Conservation (phyloP, 2,329 filamentous ascomycete genomes). For the Hypoxylon sp. region DNA sequence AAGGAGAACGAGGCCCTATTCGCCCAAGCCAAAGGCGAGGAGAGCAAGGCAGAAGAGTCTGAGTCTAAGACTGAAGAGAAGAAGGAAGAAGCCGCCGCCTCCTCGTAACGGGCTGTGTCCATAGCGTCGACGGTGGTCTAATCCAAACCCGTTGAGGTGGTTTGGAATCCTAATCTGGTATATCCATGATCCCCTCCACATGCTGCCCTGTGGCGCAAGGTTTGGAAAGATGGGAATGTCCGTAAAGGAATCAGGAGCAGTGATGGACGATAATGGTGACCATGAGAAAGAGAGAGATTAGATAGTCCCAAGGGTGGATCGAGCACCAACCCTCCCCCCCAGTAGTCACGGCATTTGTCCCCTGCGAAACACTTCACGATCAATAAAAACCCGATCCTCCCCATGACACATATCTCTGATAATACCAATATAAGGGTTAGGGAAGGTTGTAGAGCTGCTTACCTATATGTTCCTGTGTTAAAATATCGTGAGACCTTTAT, state of each 20-base stretch:
- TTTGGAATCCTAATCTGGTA: conserved; percentile 10
- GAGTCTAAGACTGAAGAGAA: conserved; percentile 48
- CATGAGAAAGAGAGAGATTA: conserved; percentile 36
- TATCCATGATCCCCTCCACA: conserved; percentile 21
- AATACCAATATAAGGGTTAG: conserved; percentile 21
- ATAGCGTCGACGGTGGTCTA: conserved; percentile 12
- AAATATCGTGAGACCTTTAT: neutral
- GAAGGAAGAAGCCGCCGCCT: conserved; percentile 41
- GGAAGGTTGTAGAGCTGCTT: conserved; percentile 14
- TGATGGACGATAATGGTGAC: conserved; percentile 45
- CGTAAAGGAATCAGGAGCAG: conserved; percentile 32
- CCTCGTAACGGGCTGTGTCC: conserved; percentile 32
- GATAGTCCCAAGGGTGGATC: conserved; percentile 43
- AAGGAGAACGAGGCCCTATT: conserved; percentile 95
- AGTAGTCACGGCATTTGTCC: conserved; percentile 49
- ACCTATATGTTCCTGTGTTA: neutral
- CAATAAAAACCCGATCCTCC: conserved; percentile 47
- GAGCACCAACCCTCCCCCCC: conserved; percentile 41
- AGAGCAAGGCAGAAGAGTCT: conserved; percentile 46
- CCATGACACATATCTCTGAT: conserved; percentile 14
- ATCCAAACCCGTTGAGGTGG: conserved; percentile 2
- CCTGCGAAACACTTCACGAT: conserved; percentile 48
- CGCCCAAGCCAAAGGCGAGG: conserved; percentile 47
- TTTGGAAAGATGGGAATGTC: conserved; percentile 31
- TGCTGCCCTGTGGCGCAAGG: conserved; percentile 30